These are phyloP conservation scores for Cairneyella variabilis DNA, from an alignment of 495 filamentous ascomycete genomes.

Conservation along the genomic window DNA sequence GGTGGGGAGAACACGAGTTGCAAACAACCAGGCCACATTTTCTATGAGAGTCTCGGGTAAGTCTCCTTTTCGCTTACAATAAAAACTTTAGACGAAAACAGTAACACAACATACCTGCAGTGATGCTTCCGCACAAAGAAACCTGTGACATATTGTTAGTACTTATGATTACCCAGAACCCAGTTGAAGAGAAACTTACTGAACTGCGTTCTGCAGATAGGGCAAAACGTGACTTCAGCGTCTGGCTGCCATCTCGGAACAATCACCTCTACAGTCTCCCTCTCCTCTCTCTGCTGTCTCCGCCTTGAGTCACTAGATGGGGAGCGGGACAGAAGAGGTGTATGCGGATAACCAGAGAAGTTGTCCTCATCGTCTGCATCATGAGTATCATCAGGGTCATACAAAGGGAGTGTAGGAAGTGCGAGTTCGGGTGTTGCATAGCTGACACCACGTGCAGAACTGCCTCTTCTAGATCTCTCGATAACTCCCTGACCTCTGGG, in stretches of 20 bases:
- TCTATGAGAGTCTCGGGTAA: conserved; percentile 36
- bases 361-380: too few relatives aligned
- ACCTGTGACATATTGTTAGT: conserved; percentile 15
- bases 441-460: too few relatives aligned
- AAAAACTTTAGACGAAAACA: neutral
- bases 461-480: too few relatives aligned
- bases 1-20: conserved; percentile 84
- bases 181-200: conserved; percentile 28
- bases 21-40: conserved; percentile 97
- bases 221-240: conserved; percentile 69
- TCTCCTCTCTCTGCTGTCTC: neutral
- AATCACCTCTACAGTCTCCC: conserved; percentile 28
- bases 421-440: too few relatives aligned
- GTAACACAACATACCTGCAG: conserved; percentile 55
- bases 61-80: neutral
- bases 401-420: too few relatives aligned
- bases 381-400: too few relatives aligned
- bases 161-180: neutral
- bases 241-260: conserved; percentile 87
- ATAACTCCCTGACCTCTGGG: too few relatives aligned
- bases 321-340: neutral
- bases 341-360: too few relatives aligned
- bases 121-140: conserved; percentile 92
- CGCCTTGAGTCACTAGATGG: neutral
- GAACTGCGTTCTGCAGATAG: conserved; percentile 74